Evolutionary conservation across 2,329 filamentous ascomycete species (phyloP), one percentile per base, ranked within the genome.

Genomic region (Ilyonectria robusta): DNA sequence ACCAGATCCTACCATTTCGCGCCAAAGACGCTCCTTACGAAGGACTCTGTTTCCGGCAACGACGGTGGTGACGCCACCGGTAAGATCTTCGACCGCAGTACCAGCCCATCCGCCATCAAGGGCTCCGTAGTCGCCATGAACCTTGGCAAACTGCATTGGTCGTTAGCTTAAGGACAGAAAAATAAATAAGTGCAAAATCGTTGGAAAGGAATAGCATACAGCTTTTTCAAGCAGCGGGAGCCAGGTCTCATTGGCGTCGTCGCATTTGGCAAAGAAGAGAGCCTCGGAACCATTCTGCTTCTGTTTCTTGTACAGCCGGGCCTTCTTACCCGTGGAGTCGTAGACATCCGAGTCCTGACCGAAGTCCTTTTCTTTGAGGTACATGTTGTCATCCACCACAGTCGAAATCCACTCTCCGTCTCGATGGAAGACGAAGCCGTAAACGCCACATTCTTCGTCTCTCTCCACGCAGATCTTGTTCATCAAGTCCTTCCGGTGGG

Each of bases 201-300:
- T 15, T 5, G 37, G n/a, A 0, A 4, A 17, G 4, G 9, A 6
- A 7, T 1, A n/a, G 73, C 76, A 66, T 57, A 77, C 76, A 23
- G 92, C 92, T 76, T 94, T 94, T 73, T 93, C 92, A 2, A 94
- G 84, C 53, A 94, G 80, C 0, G 92, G 92, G 23, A 94, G 83
- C 92, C 92, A 94, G 0, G 91, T 94, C 78, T 93, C 92, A 73
- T 93, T 93, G 1, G 86, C 83, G 65, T 92, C 88, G 23, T 86
- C 85, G 78, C 92, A 93, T 71, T 89, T 88, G 4, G 91, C 89
- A 79, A 93, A 94, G 76, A 91, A 92, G 2, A 94, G 80, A 1
- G 92, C 89, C 60, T 90, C 85, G 0, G 90, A 92, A 5, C 92
- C 92, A 0, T 87, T 92, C 78, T 93, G 91, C 77, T 90, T 87